Percentiles rank a stretch among this genome's conserved stretches.
Evolutionary conservation across 768 basidiomycete species (phyloP).

Genomic region (Pleurotus giganteus): DNA sequence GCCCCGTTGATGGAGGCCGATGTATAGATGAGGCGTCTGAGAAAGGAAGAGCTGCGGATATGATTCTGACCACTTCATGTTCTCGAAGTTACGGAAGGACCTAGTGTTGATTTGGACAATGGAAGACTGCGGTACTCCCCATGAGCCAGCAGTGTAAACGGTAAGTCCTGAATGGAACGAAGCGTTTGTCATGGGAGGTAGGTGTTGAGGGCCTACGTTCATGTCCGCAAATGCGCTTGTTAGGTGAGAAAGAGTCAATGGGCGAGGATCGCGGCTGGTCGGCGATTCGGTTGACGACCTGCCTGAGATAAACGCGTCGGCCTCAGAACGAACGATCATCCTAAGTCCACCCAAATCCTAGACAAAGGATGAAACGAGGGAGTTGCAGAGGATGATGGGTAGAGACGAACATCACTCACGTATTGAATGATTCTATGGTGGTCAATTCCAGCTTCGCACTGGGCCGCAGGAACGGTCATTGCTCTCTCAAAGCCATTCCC

Average conservation of each 20-base stretch:
- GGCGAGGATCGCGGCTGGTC: neutral
- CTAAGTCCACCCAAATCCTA: slow-evolving; percentile 59
- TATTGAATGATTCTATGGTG: slow-evolving; percentile 66
- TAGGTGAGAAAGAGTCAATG: slow-evolving; percentile 33
- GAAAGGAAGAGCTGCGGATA: slow-evolving; percentile 72
- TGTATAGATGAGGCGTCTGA: slow-evolving; percentile 58
- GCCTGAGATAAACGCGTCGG: slow-evolving; percentile 44
- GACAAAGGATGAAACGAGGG: neutral
- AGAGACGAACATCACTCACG: slow-evolving; percentile 37
- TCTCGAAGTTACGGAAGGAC: slow-evolving; percentile 24
- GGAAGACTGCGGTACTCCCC: slow-evolving; percentile 37
- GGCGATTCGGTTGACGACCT: slow-evolving; percentile 19
- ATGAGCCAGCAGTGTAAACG: slow-evolving; percentile 24
- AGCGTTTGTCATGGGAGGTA: slow-evolving; percentile 13
- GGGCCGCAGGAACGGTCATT: slow-evolving; percentile 42
- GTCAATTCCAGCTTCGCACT: slow-evolving; percentile 48
- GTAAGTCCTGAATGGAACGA: slow-evolving; percentile 10
- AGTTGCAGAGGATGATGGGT: neutral
- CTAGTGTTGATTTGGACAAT: slow-evolving; percentile 48
- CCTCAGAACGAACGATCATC: slow-evolving; percentile 57
- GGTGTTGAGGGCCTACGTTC: slow-evolving; percentile 22
- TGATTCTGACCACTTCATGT: slow-evolving; percentile 53
- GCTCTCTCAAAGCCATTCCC: slow-evolving; percentile 64
- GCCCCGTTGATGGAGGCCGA: slow-evolving; percentile 58
- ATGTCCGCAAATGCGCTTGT: slow-evolving; percentile 29